A percentile compares a stretch with the other conserved stretches of the same genome.
Conservation (phyloP, 2,329 filamentous ascomycete species). For the Alternaria alternata region DNA sequence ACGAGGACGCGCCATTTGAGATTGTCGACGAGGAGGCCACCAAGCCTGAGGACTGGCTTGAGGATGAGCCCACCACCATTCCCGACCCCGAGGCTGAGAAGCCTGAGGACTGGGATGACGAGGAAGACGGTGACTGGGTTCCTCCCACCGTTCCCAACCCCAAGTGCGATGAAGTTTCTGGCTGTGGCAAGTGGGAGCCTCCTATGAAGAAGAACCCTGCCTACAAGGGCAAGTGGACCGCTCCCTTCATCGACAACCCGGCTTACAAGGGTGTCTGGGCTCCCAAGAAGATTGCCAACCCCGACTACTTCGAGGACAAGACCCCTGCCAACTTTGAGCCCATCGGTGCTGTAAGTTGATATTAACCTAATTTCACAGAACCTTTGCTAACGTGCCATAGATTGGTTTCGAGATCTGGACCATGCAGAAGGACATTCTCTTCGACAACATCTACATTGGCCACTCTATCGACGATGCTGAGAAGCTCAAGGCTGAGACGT, state of each 20-base stretch:
- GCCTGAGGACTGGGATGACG: constrained; percentile 99
- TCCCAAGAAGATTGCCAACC: constrained; percentile 96
- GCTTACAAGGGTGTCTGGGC: constrained; percentile 96
- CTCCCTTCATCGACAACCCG: constrained; percentile 94
- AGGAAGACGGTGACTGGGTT: constrained; percentile 98
- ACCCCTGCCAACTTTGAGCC: constrained; percentile 95
- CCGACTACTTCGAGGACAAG: constrained; percentile 96
- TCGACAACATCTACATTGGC: constrained; percentile 99
- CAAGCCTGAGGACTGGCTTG: constrained; percentile 95
- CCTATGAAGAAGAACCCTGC: constrained; percentile 93
- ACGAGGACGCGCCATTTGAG: constrained; percentile 97
- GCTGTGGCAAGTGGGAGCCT: constrained; percentile 91
- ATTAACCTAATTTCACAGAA: not conserved
- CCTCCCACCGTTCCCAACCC: constrained; percentile 91
- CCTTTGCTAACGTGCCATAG: constrained; percentile 54
- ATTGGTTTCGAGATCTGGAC: constrained; percentile 99
- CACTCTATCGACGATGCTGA: constrained; percentile 94
- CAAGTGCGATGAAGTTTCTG: constrained; percentile 92
- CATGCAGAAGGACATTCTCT: constrained; percentile 98
- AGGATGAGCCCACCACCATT: constrained; percentile 81
- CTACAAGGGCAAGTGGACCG: constrained; percentile 99
- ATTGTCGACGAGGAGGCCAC: constrained; percentile 92
- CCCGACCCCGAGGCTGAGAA: constrained; percentile 95
- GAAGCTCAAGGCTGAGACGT: constrained; percentile 88
- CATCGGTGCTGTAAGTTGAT: constrained; percentile 85